Conservation (phyloP, 306 rosid species). For the Castanopsis chinensis region DNA sequence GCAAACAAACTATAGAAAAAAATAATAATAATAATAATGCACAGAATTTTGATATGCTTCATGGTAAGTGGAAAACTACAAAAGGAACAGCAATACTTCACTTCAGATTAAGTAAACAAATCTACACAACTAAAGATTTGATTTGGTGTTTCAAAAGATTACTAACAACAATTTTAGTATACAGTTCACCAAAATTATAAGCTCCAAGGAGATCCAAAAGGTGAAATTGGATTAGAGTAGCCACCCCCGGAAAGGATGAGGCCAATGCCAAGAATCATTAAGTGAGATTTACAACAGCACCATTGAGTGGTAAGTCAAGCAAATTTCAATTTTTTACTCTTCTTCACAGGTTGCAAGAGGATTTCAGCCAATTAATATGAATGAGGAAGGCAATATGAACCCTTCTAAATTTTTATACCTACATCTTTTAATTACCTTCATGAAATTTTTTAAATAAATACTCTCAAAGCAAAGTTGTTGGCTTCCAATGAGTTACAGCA, state of each 20-base stretch:
- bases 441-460: too few species aligned
- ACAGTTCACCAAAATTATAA: neutral
- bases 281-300: neutral
- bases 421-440: too few species aligned
- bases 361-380: neutral
- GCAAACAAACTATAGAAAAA: neutral
- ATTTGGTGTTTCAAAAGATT: neutral
- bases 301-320: neutral
- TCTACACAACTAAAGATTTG: neutral
- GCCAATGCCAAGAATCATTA: neutral
- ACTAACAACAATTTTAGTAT: neutral
- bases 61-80: neutral
- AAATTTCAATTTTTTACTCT: neutral
- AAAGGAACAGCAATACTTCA: neutral
- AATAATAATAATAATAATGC: neutral
- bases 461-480: too few species aligned
- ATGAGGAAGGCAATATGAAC: neutral
- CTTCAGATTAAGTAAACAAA: neutral
- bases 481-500: too few species aligned
- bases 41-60: neutral
- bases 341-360: neutral
- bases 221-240: neutral
- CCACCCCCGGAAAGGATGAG: neutral
- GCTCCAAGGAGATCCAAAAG: neutral
- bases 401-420: neutral